These are phyloP conservation scores for Emmonsia crescens DNA, from an alignment of 2,329 filamentous ascomycete species.

Conservation along the genomic window DNA sequence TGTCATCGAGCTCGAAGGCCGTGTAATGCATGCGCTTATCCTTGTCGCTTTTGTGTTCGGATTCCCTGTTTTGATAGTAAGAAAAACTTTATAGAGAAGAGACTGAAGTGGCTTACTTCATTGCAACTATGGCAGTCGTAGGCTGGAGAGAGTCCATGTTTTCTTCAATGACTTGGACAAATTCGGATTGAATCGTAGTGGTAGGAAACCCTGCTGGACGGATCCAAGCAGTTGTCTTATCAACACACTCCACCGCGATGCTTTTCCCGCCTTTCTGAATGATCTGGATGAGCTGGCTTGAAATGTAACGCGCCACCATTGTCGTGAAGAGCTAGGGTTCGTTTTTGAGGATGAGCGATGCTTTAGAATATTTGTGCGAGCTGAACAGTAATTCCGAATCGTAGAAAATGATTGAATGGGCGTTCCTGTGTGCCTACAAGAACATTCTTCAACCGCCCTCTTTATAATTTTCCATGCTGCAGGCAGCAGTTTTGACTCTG, in stretches of 20 bases:
- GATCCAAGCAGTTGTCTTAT: slow-evolving; percentile 8
- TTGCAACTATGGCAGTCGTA: slow-evolving; percentile 6
- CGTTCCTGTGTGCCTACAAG: not conserved
- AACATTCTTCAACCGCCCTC: not conserved
- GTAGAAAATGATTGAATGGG: not conserved
- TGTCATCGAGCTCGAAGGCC: slow-evolving; percentile 4
- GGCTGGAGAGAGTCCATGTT: slow-evolving; percentile 7
- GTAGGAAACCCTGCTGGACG: slow-evolving; percentile 6
- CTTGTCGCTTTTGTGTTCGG: slow-evolving; percentile 5
- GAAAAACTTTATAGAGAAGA: not conserved
- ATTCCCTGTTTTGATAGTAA: slow-evolving; percentile 5
- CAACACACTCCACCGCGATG: slow-evolving; percentile 8
- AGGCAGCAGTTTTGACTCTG: slow-evolving; percentile 1
- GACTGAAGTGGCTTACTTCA: slow-evolving; percentile 6
- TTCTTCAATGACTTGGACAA: slow-evolving; percentile 6
- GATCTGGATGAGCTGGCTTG: slow-evolving; percentile 8
- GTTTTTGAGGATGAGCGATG: not conserved
- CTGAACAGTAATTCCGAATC: not conserved
- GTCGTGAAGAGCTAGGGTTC: not conserved
- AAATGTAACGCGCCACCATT: slow-evolving; percentile 7
- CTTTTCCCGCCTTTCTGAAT: slow-evolving; percentile 7
- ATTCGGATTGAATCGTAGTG: slow-evolving; percentile 5
- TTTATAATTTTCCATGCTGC: slow-evolving; percentile 2
- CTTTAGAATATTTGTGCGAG: not conserved
- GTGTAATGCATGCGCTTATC: slow-evolving; percentile 7